A percentile compares a stretch with the other conserved stretches of the same genome.
These are phyloP conservation scores for Diaporthe sp. DNA, from an alignment of 2,329 filamentous ascomycete species.

Conservation along the genomic window DNA sequence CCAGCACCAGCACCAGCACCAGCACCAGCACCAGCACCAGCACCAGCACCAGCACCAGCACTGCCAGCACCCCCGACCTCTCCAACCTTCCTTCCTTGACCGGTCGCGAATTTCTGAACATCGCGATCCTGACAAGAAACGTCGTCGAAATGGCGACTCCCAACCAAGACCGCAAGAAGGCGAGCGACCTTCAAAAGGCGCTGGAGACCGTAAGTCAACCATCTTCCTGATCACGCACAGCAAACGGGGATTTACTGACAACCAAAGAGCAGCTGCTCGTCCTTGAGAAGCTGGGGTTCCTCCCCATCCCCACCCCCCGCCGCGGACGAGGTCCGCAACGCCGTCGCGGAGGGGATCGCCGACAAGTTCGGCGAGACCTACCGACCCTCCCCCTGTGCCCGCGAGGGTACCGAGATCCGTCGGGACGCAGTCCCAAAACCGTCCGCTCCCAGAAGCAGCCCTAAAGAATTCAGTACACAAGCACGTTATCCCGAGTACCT, in stretches of 20 bases:
- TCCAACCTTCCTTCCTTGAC: neutral
- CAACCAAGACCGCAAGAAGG: neutral
- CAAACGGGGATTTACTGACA: neutral
- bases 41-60: no score
- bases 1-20: no score
- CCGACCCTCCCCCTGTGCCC: no score
- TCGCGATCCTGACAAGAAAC: neutral
- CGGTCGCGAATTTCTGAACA: neutral
- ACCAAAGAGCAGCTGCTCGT: constrained; percentile 23
- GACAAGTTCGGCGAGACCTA: neutral
- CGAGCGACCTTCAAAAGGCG: neutral
- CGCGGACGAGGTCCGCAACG: constrained; percentile 33
- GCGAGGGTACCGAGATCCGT: no score
- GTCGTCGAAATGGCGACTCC: neutral
- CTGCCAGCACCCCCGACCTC: no score
- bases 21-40: no score
- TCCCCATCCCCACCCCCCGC: neutral
- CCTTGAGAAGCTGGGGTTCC: constrained; percentile 18
- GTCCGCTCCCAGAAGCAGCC: no score
- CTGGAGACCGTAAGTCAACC: no score
- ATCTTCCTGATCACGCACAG: no score
- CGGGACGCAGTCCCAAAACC: no score
- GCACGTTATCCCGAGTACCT: no score
- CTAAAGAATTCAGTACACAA: no score
- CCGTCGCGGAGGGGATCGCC: constrained; percentile 36